Base-by-base conservation (phyloP, 768 basidiomycete genomes). In the Kwoniella sp. region DNA sequence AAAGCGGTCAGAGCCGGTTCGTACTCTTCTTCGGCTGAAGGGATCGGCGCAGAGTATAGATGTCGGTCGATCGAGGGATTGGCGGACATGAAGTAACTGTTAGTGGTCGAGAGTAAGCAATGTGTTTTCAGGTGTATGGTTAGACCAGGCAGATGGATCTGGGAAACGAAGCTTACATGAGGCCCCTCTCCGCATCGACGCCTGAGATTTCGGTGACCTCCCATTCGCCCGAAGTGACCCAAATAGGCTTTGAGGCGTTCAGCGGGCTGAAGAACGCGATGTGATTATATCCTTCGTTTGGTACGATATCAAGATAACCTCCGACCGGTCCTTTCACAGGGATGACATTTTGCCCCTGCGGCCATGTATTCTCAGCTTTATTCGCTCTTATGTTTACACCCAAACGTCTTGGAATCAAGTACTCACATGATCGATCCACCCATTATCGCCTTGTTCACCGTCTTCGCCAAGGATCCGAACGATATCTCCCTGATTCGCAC, bases 301-400 rank as follows among this genome's bases (percentile, higher is more conserved):
- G 92, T 4, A 94, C 86, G 66, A 99, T 85, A 79, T 99, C 96
- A 55, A 99, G 85, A 80, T 98, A 99, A 17, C 90, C 90, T 28
- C 85, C 82, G 7, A 83, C 80, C 38, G 84, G 84, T 4, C 71
- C 72, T 29, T 58, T 67, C 5, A 81, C 55, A 1, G 78, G 71
- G 29, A 75, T 64, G 28, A 77, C 72, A 54, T 74, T 70, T 58
- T 78, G 78, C 11, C 72, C 76, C 77, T 80, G 20, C 13, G 31
- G 5, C 9, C 9, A 30, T 23, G 34, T 17, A 45, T 45, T 45
- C 17, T 45, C 41, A 45, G 51, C 51, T 26, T 52, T 25, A 25
- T 25, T 25, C 25, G 7, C n/a, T 45, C 12, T 45, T 11, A 45
- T n/a, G n/a, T 13, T 5, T 34, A 13, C 34, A 34, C 34, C 5